A percentile compares a stretch with the other conserved stretches of the same genome.
Conservation (phyloP, 768 basidiomycete genomes). For the Hypholoma fasciculare region DNA sequence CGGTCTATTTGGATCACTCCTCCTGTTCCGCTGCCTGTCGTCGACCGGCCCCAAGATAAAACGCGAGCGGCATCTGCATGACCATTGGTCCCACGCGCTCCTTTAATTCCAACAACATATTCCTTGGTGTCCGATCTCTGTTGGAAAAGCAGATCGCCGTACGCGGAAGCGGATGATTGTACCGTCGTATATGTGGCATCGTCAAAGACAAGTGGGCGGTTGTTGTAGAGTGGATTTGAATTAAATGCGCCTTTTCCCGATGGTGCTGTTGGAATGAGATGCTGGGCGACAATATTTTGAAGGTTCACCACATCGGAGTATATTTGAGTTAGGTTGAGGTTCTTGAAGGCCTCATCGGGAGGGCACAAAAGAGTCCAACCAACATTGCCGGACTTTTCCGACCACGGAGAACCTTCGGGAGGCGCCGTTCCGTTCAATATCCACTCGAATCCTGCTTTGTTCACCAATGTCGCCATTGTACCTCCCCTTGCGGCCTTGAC, state of each 20-base stretch:
- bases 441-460: conserved; percentile 89
- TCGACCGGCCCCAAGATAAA: conserved; percentile 75
- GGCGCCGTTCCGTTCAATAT: conserved; percentile 82
- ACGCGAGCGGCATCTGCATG: conserved; percentile 65
- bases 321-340: conserved; percentile 75
- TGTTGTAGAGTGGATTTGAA: conserved; percentile 53
- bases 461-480: conserved; percentile 84
- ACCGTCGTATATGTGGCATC: conserved; percentile 80
- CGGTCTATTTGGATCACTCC: conserved; percentile 89
- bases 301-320: conserved; percentile 57
- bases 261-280: conserved; percentile 59
- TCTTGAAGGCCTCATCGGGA: conserved; percentile 88
- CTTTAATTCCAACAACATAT: conserved; percentile 72
- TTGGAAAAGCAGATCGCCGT: conserved; percentile 85
- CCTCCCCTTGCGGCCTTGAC: conserved; percentile 85
- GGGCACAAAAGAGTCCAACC: conserved; percentile 94
- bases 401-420: conserved; percentile 70
- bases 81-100: conserved; percentile 65
- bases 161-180: conserved; percentile 61
- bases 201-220: conserved; percentile 70
- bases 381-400: conserved; percentile 44
- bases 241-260: conserved; percentile 22
- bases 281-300: conserved; percentile 68
- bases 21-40: conserved; percentile 70
- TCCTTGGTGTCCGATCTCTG: conserved; percentile 45